Evolutionary conservation across 306 rosid species (phyloP).

Genomic region (Lablab purpureus): DNA sequence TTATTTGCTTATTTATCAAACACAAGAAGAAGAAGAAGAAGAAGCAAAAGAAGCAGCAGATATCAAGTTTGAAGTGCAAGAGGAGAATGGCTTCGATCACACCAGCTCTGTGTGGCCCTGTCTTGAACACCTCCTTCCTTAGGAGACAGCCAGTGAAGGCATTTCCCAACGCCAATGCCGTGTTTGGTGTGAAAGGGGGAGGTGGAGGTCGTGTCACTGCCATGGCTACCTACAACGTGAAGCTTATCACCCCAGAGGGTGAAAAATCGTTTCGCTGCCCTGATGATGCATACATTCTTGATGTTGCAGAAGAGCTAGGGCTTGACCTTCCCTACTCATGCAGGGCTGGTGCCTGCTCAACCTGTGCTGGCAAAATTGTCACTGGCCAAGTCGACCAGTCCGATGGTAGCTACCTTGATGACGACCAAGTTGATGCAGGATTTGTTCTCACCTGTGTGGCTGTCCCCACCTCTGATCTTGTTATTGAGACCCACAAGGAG

Average conservation of each 20-base stretch:
- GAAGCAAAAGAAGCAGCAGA: not conserved
- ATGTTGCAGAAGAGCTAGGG: conserved; percentile 71
- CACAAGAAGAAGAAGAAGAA: too few species aligned
- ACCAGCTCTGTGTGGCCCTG: conserved; percentile 50
- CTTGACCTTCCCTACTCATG: conserved; percentile 87
- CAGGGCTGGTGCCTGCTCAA: conserved; percentile 94
- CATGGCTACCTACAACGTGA: conserved; percentile 74
- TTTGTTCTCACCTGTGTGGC: conserved; percentile 89
- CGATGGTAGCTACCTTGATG: conserved; percentile 82
- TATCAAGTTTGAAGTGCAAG: not conserved
- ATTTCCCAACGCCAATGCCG: conserved; percentile 50
- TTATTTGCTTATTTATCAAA: not conserved
- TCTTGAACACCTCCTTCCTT: conserved; percentile 70
- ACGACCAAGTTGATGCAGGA: conserved; percentile 52
- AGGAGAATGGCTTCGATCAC: conserved; percentile 49
- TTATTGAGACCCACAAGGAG: conserved; percentile 86
- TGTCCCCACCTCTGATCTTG: conserved; percentile 55
- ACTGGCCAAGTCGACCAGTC: conserved; percentile 66
- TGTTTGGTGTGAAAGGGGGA: conserved; percentile 56
- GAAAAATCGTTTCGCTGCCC: conserved; percentile 61
- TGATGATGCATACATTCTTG: conserved; percentile 71
- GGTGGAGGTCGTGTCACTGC: conserved; percentile 66
- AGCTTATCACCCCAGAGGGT: conserved; percentile 72
- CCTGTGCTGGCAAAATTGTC: conserved; percentile 73
- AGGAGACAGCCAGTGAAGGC: conserved; percentile 54